Conservation (phyloP, 495 filamentous ascomycete species). For the Apiosordaria backusii region DNA sequence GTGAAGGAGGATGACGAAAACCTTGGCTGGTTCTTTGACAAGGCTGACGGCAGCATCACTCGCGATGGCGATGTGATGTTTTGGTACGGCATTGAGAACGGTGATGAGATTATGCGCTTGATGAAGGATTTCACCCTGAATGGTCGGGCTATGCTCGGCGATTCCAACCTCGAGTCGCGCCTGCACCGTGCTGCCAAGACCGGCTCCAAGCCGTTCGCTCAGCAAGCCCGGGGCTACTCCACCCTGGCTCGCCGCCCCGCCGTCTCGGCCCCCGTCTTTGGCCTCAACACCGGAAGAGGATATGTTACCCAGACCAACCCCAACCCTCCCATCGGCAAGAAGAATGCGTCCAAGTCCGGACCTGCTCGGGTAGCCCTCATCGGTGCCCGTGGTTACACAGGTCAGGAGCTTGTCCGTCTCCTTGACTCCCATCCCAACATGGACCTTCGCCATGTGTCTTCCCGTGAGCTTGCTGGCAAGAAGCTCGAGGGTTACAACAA, state of each 20-base stretch:
- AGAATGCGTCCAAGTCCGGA: conserved; percentile 78
- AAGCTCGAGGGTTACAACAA: conserved; percentile 89
- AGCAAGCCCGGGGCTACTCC: conserved; percentile 66
- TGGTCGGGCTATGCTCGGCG: conserved; percentile 83
- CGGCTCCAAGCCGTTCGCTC: conserved; percentile 42
- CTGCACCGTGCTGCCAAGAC: conserved; percentile 71
- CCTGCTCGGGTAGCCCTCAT: conserved; percentile 87
- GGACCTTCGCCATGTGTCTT: conserved; percentile 91
- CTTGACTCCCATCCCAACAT: conserved; percentile 91
- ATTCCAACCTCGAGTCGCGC: conserved; percentile 82
- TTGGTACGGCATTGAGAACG: conserved; percentile 88
- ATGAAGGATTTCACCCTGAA: conserved; percentile 84
- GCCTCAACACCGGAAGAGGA: conserved; percentile 40
- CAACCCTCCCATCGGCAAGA: conserved; percentile 92
- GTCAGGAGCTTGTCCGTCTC: conserved; percentile 85
- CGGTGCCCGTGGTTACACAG: conserved; percentile 93
- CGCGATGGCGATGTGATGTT: conserved; percentile 86
- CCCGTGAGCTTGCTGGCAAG: conserved; percentile 87
- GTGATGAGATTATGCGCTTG: conserved; percentile 79
- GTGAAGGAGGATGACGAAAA: conserved; percentile 97
- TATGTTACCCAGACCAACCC: conserved; percentile 83
- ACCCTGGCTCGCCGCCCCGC: conserved; percentile 46
- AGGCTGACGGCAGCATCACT: conserved; percentile 87
- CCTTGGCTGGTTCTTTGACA: conserved; percentile 97
- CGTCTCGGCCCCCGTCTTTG: conserved; percentile 19